Evolutionary conservation across 1,284 basidiomycete species (phyloP), one percentile per base, ranked within the genome.

Genomic region (Moniliella sp.): DNA sequence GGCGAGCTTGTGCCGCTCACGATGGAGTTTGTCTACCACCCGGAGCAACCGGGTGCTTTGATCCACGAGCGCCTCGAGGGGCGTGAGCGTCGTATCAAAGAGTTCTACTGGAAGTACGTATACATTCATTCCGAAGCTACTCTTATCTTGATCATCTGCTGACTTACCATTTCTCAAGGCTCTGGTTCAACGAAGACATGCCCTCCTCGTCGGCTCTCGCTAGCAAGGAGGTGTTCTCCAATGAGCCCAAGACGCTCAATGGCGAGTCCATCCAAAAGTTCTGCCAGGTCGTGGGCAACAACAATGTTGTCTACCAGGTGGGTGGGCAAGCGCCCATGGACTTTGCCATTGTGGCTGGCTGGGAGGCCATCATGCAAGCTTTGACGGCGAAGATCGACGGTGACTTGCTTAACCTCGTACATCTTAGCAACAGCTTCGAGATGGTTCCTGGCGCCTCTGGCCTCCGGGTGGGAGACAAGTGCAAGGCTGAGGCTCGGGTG

Each of bases 281-380:
- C 70, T 94, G 86, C 55, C 73, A 74, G 27, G 77, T 97, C 30
- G 74, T 94, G 36, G 86, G 83, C 27, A 94, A 93, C 62, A 76
- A 84, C 53, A 76, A 75, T 30, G 84, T 86, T 61, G 69, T 71
- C 4, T 97, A 88, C 71, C 81, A 84, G 69, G 67, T 70, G 15
- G 72, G 80, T 32, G 50, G 46, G 11, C 42, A 45, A 36, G 50
- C 50, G 31, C 88, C 88, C 0, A 91, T 97, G 82, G 91, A 97
- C 66, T 94, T 91, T 57, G 83, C 84, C 34, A 97, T 97, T 56
- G 86, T 94, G 37, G 78, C 84, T 30, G 84, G 86, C 27, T 94
- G 88, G 86, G 45, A 50, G 35, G 47, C 47, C 13, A 50, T 54
- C 45, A 54, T 54, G 50, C 46, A 51, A 39, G 49, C 50, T 5